phyloP scores from a whole-genome alignment of 1,139 yeast genomes.

The Geotrichum siamense region DNA sequence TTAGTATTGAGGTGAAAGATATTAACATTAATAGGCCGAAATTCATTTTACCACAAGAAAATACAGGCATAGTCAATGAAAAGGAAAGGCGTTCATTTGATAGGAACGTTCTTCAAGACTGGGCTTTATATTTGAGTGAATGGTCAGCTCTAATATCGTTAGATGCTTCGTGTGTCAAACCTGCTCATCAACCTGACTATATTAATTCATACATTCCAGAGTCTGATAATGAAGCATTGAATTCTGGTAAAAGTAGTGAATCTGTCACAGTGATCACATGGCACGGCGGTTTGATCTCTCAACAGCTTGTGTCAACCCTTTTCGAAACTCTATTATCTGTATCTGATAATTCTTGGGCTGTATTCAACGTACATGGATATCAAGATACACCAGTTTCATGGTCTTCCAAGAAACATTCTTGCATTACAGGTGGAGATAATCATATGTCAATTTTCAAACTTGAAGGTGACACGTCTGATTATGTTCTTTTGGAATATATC shows the following conservation, averaged over 20 bases:
- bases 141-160: constrained; percentile 31
- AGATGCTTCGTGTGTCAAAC: constrained; percentile 21
- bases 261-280: constrained; percentile 18
- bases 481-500: constrained; percentile 12
- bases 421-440: constrained; percentile 25
- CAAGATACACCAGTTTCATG: constrained; percentile 31
- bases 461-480: constrained; percentile 5
- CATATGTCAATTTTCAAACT: constrained; percentile 24
- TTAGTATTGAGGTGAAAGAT: constrained; percentile 1
- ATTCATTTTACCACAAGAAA: constrained; percentile 16
- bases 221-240: neutral
- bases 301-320: neutral
- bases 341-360: constrained; percentile 20
- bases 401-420: constrained; percentile 26
- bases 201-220: constrained; percentile 25
- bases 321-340: neutral
- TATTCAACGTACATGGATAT: constrained; percentile 28
- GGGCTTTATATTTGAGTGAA: constrained; percentile 29
- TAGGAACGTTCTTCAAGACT: constrained; percentile 27
- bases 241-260: constrained; percentile 16
- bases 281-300: constrained; percentile 22
- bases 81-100: constrained; percentile 1
- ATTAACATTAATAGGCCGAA: constrained; percentile 17
- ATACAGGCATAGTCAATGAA: neutral
- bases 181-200: constrained; percentile 24